Evolutionary conservation across 176 grass and related monocot species (phyloP), one percentile per base, ranked within the genome.

Genomic region (Phoenix dactylifera): DNA sequence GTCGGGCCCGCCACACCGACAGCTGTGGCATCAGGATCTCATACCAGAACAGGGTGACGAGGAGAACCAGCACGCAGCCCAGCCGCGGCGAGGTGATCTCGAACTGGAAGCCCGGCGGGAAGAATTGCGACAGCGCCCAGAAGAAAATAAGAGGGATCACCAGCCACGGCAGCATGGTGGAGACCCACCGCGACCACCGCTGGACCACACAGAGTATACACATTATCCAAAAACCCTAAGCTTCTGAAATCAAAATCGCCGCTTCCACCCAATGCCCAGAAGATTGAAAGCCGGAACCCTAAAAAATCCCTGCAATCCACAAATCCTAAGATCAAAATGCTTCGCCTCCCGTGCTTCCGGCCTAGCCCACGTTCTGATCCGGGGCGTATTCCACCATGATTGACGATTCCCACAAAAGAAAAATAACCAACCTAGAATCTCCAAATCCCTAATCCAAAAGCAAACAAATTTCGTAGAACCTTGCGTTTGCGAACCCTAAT

Each of bases 1-100:
- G 80, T 19, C 87, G 81, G 9, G 69, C 61, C 12, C 92, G 86
- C 92, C 92, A 97, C 52, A 73, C 72, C 7, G 87, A 85, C 50
- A 97, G 69, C 60, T 74, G 80, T 0, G 93, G 87, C 60, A 97
- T 78, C 50, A 97, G 74, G 76, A 91, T 82, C 78, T 97, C 93
- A 20, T 97, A 97, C 93, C 93, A 97, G 66, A 97, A 87, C 62
- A 97, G 87, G 64, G 93, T 97, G 68, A 91, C 77, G 32, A 97
- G 78, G 52, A 97, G 93, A 48, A 97, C 87, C 51, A 78, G 68
- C 32, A 87, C 87, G 26, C 93, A 97, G 71, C 87, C 93, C 54
- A 97, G 82, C 66, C 86, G 84, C 5, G 93, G 84, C 3, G 93
- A 97, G 64, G 93, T 97, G 66, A 85, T 85, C 81, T 97, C 87